Percentiles rank a stretch among this genome's conserved stretches.
Evolutionary conservation across 1,284 basidiomycete genomes (phyloP).

Genomic region (Marasmius sp.): DNA sequence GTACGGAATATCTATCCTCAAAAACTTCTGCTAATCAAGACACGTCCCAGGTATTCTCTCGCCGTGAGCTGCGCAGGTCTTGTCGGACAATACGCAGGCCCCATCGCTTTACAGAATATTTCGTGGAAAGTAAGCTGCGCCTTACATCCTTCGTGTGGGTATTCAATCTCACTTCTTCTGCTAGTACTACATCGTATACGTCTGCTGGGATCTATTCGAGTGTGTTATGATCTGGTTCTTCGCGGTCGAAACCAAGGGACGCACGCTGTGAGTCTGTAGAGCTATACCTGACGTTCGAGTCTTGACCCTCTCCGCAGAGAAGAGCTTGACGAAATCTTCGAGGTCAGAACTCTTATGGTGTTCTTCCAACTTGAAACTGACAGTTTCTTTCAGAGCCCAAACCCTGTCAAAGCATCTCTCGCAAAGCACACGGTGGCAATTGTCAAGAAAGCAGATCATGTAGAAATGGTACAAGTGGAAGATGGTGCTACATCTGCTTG

Average conservation of each 20-base stretch:
- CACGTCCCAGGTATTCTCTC: constrained; percentile 34
- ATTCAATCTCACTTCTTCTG: neutral
- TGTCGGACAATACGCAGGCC: constrained; percentile 50
- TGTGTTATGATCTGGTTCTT: constrained; percentile 35
- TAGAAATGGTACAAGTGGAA: constrained; percentile 14
- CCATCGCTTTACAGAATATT: constrained; percentile 49
- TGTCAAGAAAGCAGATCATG: constrained; percentile 28
- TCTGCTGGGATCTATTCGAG: constrained; percentile 40
- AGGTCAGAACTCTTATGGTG: constrained; percentile 18
- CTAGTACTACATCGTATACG: constrained; percentile 38
- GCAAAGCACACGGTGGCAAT: constrained; percentile 36
- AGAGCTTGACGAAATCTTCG: constrained; percentile 42
- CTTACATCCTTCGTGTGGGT: neutral
- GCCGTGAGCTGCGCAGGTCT: constrained; percentile 49
- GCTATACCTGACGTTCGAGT: neutral
- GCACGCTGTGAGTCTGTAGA: constrained; percentile 34
- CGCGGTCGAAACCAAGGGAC: constrained; percentile 40
- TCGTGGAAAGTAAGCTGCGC: constrained; percentile 33
- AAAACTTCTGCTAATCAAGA: neutral
- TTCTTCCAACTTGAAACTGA: neutral
- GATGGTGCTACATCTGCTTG: neutral
- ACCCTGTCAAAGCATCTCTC: constrained; percentile 39
- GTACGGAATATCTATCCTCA: constrained; percentile 20
- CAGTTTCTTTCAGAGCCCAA: constrained; percentile 26
- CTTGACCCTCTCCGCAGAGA: constrained; percentile 24